A percentile compares a stretch with the other conserved stretches of the same genome.
Evolutionary conservation across 2,329 filamentous ascomycete genomes (phyloP).

Genomic region (Cladosporium sphaerospermum): DNA sequence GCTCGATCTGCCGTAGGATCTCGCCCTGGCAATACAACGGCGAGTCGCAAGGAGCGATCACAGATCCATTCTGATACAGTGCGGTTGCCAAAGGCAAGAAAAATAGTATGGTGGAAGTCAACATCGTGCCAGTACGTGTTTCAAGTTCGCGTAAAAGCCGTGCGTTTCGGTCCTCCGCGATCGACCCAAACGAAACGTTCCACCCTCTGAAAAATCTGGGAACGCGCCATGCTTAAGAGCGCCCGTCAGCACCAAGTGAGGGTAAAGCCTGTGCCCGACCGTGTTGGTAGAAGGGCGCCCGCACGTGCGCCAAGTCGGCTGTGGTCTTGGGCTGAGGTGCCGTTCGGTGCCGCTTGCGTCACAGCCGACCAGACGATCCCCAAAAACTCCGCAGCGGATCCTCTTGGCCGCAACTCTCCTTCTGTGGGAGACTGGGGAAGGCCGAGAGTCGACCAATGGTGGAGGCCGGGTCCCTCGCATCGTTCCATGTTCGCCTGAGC

Average conservation of each 20-base stretch:
- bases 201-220: too few relatives aligned
- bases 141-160: background rate
- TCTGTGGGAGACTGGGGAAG: background rate
- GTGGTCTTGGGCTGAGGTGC: constrained; percentile 1
- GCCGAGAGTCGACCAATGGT: background rate
- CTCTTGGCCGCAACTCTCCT: background rate
- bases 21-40: constrained; percentile 63
- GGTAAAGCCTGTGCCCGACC: background rate
- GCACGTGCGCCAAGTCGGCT: constrained; percentile 12
- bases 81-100: constrained; percentile 26
- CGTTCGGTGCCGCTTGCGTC: constrained; percentile 8
- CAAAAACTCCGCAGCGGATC: background rate
- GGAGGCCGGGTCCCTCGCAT: too few relatives aligned
- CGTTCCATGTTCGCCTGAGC: too few relatives aligned
- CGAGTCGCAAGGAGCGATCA: constrained; percentile 60
- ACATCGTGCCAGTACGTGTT: background rate
- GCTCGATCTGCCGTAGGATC: constrained; percentile 55
- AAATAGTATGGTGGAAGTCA: constrained; percentile 2
- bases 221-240: too few relatives aligned
- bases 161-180: too few relatives aligned
- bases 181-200: too few relatives aligned
- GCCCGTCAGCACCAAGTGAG: background rate
- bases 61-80: constrained; percentile 55
- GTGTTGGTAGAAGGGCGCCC: background rate
- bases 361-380: background rate